phyloP scores from a whole-genome alignment of 768 basidiomycete species.

The Lepiota brunneoincarnata region DNA sequence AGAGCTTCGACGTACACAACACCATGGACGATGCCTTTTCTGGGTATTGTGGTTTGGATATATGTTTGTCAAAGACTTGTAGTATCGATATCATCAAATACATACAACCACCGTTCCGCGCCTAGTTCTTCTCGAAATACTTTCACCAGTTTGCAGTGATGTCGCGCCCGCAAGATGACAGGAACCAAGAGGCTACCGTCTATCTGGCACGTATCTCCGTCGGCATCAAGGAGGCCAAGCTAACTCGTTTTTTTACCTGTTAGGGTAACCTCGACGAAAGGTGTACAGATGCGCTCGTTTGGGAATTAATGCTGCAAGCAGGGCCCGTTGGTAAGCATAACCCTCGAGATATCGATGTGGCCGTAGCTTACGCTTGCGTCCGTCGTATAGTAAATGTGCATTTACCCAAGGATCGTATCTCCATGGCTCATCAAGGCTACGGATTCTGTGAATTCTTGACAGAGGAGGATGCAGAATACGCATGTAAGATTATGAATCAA shows the following conservation, averaged over 20 bases:
- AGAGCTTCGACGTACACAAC: too few relatives aligned
- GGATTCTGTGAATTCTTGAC: constrained; percentile 99
- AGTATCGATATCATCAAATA: not conserved
- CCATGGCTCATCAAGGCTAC: constrained; percentile 98
- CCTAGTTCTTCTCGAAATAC: not conserved
- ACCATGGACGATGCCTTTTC: too few relatives aligned
- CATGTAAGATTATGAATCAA: constrained; percentile 99
- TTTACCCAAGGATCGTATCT: constrained; percentile 96
- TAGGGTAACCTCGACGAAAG: constrained; percentile 98
- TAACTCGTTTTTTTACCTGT: not conserved
- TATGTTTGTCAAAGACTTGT: too few relatives aligned
- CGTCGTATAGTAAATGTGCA: constrained; percentile 82
- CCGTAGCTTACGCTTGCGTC: not conserved
- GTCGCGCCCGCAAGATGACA: constrained; percentile 81
- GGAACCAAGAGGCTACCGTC: constrained; percentile 90
- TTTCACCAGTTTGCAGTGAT: constrained; percentile 23
- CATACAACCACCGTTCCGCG: not conserved
- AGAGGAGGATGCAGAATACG: constrained; percentile 99
- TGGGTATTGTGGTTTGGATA: too few relatives aligned
- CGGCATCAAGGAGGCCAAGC: constrained; percentile 1
- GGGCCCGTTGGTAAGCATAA: constrained; percentile 86
- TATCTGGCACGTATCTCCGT: constrained; percentile 55
- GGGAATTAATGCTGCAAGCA: constrained; percentile 99
- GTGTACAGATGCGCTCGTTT: constrained; percentile 89
- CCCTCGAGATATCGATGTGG: not conserved